phyloP scores from a whole-genome alignment of 78 protist genomes.

The Carpediemonas membranifera region DNA sequence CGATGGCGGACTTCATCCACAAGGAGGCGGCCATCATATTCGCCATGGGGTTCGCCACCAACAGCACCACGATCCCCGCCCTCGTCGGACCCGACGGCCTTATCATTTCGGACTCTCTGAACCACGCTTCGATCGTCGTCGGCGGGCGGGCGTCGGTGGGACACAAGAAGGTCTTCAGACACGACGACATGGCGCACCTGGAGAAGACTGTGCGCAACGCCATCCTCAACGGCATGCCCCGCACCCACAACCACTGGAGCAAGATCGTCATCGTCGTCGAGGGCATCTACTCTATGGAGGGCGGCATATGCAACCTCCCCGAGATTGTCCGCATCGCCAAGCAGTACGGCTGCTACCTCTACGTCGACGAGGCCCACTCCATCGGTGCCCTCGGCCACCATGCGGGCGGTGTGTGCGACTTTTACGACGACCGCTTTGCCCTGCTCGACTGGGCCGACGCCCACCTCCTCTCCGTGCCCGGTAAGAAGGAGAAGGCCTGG shows the following conservation, averaged over 20 bases:
- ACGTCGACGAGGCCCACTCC: constrained; percentile 96
- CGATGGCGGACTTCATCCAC: constrained; percentile 74
- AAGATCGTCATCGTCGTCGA: constrained; percentile 85
- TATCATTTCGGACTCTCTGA: constrained; percentile 79
- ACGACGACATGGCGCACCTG: constrained; percentile 70
- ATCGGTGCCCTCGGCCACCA: constrained; percentile 89
- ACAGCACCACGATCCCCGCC: constrained; percentile 76
- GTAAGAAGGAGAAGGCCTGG: too few species aligned
- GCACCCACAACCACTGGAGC: too few species aligned
- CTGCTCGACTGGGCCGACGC: too few species aligned
- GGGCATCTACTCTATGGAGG: constrained; percentile 92
- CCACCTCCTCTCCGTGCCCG: too few species aligned
- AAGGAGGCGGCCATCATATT: constrained; percentile 60
- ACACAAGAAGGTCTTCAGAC: constrained; percentile 65
- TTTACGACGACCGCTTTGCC: constrained; percentile 38
- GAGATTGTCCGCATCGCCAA: constrained; percentile 73
- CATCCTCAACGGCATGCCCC: constrained; percentile 74
- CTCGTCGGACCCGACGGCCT: constrained; percentile 41
- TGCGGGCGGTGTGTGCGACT: constrained; percentile 87
- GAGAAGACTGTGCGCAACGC: constrained; percentile 58
- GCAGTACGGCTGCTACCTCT: constrained; percentile 73
- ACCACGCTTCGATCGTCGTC: constrained; percentile 65
- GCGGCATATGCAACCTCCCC: constrained; percentile 59
- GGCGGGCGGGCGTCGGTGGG: constrained; percentile 78
- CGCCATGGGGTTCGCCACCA: constrained; percentile 97